phyloP scores from a whole-genome alignment of 495 filamentous ascomycete genomes.

The Neurospora sp. region DNA sequence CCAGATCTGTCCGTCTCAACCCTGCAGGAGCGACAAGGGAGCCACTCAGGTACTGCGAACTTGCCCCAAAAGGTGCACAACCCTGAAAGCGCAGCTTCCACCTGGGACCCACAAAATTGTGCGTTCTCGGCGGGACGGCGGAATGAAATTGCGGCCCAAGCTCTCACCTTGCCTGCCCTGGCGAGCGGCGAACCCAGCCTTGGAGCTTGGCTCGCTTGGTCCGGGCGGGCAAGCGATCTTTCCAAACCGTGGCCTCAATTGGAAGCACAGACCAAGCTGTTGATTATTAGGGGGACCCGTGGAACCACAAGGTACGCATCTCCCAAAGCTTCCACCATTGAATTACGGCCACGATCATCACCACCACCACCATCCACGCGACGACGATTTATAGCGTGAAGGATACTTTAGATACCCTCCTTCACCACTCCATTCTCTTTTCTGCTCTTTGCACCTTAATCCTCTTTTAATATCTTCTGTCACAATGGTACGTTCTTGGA shows the following conservation, averaged over 20 bases:
- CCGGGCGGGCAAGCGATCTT: conserved; percentile 1
- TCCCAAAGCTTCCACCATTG: conserved; percentile 7
- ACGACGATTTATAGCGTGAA: background rate
- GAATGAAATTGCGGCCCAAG: conserved; percentile 14
- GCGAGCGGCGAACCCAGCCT: background rate
- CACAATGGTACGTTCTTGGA: conserved; percentile 14
- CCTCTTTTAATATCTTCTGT: conserved; percentile 19
- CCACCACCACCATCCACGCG: background rate
- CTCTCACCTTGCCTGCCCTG: background rate
- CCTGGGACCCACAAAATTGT: background rate
- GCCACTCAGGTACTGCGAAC: background rate
- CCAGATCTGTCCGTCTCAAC: background rate
- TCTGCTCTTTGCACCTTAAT: conserved; percentile 8
- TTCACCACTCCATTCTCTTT: conserved; percentile 15
- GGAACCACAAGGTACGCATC: conserved; percentile 4
- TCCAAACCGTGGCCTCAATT: conserved; percentile 30
- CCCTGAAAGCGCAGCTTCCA: background rate
- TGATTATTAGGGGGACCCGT: conserved; percentile 15
- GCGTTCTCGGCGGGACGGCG: conserved; percentile 1
- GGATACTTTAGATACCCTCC: conserved; percentile 4
- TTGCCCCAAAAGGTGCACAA: background rate
- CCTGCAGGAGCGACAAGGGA: background rate
- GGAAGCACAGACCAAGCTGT: conserved; percentile 17
- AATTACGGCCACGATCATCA: background rate
- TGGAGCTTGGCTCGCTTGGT: background rate